Base-by-base conservation (phyloP, 306 rosid genomes). In the Elaeagnus macrophylla region DNA sequence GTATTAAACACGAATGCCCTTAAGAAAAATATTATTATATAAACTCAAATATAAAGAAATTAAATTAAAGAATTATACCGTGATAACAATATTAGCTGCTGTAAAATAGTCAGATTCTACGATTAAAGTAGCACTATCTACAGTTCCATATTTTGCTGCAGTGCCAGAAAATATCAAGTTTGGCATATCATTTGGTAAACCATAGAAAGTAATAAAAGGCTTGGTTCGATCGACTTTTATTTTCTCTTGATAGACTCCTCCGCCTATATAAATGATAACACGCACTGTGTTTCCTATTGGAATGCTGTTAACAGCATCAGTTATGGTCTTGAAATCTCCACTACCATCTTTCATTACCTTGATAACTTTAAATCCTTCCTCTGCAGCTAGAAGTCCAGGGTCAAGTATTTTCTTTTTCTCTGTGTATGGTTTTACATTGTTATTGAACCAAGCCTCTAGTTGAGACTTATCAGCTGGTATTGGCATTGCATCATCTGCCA, bases 211-310 rank as follows among this genome's bases (percentile, higher is more conserved):
- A 39, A 77, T 11, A 40, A 77, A 81, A 2, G 80, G 80, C 43
- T 68, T 71, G 1, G 63, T 55, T 11, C 43, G 51, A 0, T 62
- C 70, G 25, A 81, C 69, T 41, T 6, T 74, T 12, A 74, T 66
- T 36, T 81, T 81, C 72, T 81, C 86, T 0, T 57, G 39, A 45
- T 68, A 81, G 39, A 12, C 67, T 36, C 86, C 83, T 8, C 12
- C 41, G 32, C 78, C 78, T 12, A 81, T 74, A 39, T 57, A 48
- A 9, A 81, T 3, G 37, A 77, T 57, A 37, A 74, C 72, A 12
- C 83, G 74, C 1, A 41, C 62, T 0, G 55, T 60, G 39, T 81
- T 81, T 8, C 64, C 75, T 0, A 0, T 7, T 0, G 81, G 81
- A 18, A 81, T 65, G 46, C 73, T 75, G 0, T 66, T 51, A 18